Conservation (phyloP, 2,329 filamentous ascomycete species). For the Pseudopithomyces chartarum region DNA sequence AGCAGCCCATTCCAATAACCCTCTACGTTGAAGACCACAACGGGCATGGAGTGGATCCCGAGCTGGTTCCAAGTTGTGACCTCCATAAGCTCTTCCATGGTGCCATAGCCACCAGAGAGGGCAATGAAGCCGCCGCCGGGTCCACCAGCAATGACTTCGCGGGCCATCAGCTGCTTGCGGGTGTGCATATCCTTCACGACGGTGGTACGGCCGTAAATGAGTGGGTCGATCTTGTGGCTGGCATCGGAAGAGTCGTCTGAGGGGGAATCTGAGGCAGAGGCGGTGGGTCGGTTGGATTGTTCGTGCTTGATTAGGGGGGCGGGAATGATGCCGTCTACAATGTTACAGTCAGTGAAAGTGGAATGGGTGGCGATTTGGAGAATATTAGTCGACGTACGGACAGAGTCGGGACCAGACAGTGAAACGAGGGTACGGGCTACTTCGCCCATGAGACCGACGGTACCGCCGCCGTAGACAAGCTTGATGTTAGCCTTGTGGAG, state of each 20-base stretch:
- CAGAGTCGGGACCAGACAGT: constrained; percentile 76
- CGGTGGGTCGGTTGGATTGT: constrained; percentile 42
- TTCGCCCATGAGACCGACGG: constrained; percentile 94
- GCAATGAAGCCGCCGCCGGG: constrained; percentile 89
- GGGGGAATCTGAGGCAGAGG: not conserved
- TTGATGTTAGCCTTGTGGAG: constrained; percentile 79
- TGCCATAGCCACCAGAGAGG: constrained; percentile 87
- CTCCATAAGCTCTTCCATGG: constrained; percentile 94
- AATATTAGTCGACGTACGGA: constrained; percentile 51
- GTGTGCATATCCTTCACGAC: constrained; percentile 96
- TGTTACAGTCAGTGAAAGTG: too few species aligned
- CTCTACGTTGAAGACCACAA: constrained; percentile 84
- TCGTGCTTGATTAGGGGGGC: constrained; percentile 81
- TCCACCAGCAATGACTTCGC: constrained; percentile 80
- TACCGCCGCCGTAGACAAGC: constrained; percentile 94
- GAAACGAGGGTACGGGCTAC: constrained; percentile 83
- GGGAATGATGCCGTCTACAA: constrained; percentile 80
- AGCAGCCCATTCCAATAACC: constrained; percentile 92
- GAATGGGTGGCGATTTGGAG: too few species aligned
- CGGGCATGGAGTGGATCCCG: constrained; percentile 78
- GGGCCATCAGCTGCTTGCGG: constrained; percentile 91
- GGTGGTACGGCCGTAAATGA: constrained; percentile 79
- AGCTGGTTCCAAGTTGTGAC: constrained; percentile 94
- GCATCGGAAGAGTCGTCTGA: constrained; percentile 47
- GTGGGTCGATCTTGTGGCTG: constrained; percentile 61